Evolutionary conservation across 495 filamentous ascomycete species (phyloP).

Genomic region (Xylaria nigripes): DNA sequence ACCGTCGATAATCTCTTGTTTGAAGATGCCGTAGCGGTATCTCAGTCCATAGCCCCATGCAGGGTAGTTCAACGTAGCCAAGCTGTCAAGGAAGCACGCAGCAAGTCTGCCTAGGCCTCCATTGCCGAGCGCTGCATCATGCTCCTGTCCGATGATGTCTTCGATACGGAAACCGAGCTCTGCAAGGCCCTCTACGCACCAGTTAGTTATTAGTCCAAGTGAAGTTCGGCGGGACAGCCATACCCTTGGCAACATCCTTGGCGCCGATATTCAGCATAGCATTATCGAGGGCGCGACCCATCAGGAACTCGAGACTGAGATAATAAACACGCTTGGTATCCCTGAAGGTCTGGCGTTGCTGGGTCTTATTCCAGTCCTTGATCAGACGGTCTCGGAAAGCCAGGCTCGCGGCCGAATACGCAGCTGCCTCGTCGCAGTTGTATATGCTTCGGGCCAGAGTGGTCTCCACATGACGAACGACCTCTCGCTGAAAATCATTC

Average conservation of each 20-base stretch:
- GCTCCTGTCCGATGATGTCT: slow-evolving; percentile 89
- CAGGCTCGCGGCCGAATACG: slow-evolving; percentile 82
- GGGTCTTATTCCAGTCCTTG: slow-evolving; percentile 95
- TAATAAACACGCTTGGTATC: slow-evolving; percentile 96
- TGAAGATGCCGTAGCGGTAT: slow-evolving; percentile 98
- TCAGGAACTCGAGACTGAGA: slow-evolving; percentile 90
- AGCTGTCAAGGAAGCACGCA: slow-evolving; percentile 91
- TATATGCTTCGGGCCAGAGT: slow-evolving; percentile 92
- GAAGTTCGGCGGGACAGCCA: neutral
- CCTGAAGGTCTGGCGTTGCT: slow-evolving; percentile 83
- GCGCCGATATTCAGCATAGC: slow-evolving; percentile 91
- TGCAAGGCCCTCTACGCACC: slow-evolving; percentile 56
- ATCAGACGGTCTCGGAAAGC: slow-evolving; percentile 90
- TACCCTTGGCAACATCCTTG: slow-evolving; percentile 77
- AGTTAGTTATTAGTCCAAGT: slow-evolving; percentile 1
- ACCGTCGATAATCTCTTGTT: slow-evolving; percentile 95
- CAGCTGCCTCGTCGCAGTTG: slow-evolving; percentile 94
- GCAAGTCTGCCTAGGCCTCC: slow-evolving; percentile 91
- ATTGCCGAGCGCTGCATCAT: slow-evolving; percentile 93
- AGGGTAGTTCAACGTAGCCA: slow-evolving; percentile 88
- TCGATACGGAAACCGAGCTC: slow-evolving; percentile 96
- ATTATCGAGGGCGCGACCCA: slow-evolving; percentile 95
- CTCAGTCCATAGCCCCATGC: slow-evolving; percentile 96
- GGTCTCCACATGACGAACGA: slow-evolving; percentile 92
- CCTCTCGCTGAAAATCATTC: slow-evolving; percentile 59